A percentile compares a stretch with the other conserved stretches of the same genome.
phyloP scores from a whole-genome alignment of 495 filamentous ascomycete genomes.

The Hypoxylon lienhwacheense region DNA sequence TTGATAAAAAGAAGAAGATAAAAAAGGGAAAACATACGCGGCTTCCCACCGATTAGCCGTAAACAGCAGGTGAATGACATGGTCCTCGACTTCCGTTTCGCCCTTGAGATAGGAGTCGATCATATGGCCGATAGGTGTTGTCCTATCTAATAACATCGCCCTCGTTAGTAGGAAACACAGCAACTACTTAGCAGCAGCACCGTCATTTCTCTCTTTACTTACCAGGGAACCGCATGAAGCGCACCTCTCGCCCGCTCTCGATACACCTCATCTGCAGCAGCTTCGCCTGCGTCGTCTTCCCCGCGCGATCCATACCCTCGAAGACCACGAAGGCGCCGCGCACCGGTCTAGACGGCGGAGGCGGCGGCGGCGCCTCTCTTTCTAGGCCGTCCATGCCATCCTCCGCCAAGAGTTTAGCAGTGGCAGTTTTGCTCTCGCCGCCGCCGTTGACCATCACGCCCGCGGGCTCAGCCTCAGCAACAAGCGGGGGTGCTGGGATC shows the following conservation, averaged over 20 bases:
- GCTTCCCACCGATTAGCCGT: slow-evolving; percentile 95
- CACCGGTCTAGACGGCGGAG: slow-evolving; percentile 27
- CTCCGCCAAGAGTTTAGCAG: neutral
- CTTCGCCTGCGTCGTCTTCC: slow-evolving; percentile 92
- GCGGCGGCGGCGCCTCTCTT: slow-evolving; percentile 6
- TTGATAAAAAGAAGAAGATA: neutral
- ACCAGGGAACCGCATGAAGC: slow-evolving; percentile 88
- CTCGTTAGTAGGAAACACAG: neutral
- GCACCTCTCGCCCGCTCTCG: slow-evolving; percentile 62
- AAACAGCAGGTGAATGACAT: slow-evolving; percentile 93
- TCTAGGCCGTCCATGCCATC: slow-evolving; percentile 32
- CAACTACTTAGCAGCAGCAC: neutral
- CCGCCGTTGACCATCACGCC: slow-evolving; percentile 4
- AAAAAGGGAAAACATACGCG: slow-evolving; percentile 51
- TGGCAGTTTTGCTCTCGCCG: neutral
- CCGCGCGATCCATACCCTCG: slow-evolving; percentile 91
- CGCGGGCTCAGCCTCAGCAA: neutral
- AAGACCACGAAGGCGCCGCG: slow-evolving; percentile 84
- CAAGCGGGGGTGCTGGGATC: slow-evolving; percentile 16
- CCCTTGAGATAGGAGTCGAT: slow-evolving; percentile 85
- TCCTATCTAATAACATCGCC: slow-evolving; percentile 58
- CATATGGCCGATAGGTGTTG: slow-evolving; percentile 84
- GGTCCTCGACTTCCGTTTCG: slow-evolving; percentile 77
- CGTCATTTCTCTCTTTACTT: slow-evolving; percentile 22
- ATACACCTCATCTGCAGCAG: slow-evolving; percentile 65